Conservation (phyloP, 495 filamentous ascomycete species). For the Ramalina intermedia region DNA sequence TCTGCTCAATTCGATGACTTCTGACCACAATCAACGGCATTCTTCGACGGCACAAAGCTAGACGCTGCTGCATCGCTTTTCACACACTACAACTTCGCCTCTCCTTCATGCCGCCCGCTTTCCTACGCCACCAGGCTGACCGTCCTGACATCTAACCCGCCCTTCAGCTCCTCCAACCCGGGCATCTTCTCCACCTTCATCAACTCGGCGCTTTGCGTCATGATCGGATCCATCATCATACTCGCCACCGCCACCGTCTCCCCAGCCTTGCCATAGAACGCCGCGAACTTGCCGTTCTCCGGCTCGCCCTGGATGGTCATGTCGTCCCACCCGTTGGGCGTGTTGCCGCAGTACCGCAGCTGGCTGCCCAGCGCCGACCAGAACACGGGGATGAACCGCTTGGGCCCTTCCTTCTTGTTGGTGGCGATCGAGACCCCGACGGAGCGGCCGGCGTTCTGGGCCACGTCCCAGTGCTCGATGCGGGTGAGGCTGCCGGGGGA, state of each 20-base stretch:
- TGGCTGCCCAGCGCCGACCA: conserved; percentile 88
- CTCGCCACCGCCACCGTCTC: conserved; percentile 82
- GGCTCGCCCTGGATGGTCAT: conserved; percentile 61
- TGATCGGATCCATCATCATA: conserved; percentile 81
- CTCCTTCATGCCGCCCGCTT: neutral
- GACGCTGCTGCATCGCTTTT: neutral
- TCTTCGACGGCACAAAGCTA: neutral
- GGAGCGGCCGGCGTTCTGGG: conserved; percentile 74
- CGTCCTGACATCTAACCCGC: conserved; percentile 58
- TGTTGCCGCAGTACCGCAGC: conserved; percentile 83
- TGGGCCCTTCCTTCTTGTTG: conserved; percentile 36
- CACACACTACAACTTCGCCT: conserved; percentile 29
- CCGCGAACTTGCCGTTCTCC: conserved; percentile 71
- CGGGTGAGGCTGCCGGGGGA: conserved; percentile 49
- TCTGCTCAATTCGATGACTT: too few species aligned
- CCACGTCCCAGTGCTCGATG: conserved; percentile 98
- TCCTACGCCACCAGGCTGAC: conserved; percentile 32
- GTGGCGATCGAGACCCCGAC: conserved; percentile 63
- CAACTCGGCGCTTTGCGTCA: conserved; percentile 69
- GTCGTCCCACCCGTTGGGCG: conserved; percentile 68
- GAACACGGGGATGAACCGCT: conserved; percentile 82
- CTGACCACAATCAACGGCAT: neutral
- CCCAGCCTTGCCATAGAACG: conserved; percentile 78
- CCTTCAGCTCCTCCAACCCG: conserved; percentile 57
- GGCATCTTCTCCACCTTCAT: conserved; percentile 78